Base-by-base conservation (phyloP, 345 rosid genomes). In the Moricandia moricandioides region DNA sequence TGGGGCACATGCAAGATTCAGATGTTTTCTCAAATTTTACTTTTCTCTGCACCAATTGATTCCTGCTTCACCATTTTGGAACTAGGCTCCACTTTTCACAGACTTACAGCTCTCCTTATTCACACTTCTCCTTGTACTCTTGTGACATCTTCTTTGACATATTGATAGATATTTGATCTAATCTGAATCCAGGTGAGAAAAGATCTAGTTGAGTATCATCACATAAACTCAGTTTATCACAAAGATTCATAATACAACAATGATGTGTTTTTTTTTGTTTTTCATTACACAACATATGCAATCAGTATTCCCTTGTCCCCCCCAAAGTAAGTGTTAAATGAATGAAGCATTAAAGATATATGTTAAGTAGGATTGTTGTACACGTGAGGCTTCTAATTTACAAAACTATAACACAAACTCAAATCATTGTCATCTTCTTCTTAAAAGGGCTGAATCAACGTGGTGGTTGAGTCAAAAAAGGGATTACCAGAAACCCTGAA, bases 1-100 rank as follows among this genome's bases (percentile, higher is more conserved):
- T 54, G 69, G 60, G 67, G 40, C 80, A 77, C 80, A 77, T 71
- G 80, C 76, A 77, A 58, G 72, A 33, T 58, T 71, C 76, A 77
- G 66, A 77, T 76, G 70, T 76, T 76, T 69, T 63, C 37, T 45
- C 6, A 45, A 13, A 45, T 5, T 45, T 45, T 5, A 45, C 52
- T 45, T 5, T n/a, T 45, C 54, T 45, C 72, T 57, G 76, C 72
- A 45, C 72, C 67, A 71, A 71, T 71, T 71, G 72, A 45, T 65
- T 65, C 40, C 40, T 77, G 80, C 71, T 58, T 70, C 80, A 65
- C 76, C 61, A 63, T 58, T 77, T 40, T 71, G 16, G 60, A 61
- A 33, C 0, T 27, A 70, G 76, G 76, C 66, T 65, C 80, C 80
- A 65, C 16, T 61, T 65, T 70, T 43, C 52, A 1, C 74, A 66